A percentile compares a stretch with the other conserved stretches of the same genome.
Conservation (phyloP, 2,329 filamentous ascomycete species). For the Talaromyces sp. region DNA sequence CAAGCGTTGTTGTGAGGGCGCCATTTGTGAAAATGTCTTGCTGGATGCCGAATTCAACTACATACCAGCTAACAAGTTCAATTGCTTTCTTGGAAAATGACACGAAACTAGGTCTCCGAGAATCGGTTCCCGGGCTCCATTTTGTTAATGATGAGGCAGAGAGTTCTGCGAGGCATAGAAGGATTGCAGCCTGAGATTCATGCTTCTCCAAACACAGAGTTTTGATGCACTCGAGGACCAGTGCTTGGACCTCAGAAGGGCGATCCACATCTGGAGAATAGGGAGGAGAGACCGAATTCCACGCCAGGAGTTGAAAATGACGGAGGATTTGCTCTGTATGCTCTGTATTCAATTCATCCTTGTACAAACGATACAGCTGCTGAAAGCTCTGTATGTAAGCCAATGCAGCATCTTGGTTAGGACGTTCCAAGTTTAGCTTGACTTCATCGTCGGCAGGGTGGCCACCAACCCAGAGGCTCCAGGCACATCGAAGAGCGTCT, state of each 20-base stretch:
- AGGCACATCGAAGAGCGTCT: conserved; percentile 62
- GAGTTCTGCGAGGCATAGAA: conserved; percentile 65
- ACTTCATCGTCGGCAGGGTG: conserved; percentile 57
- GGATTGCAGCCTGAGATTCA: conserved; percentile 38
- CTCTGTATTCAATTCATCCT: conserved; percentile 63
- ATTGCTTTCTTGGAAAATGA: conserved; percentile 86
- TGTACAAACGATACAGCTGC: conserved; percentile 77
- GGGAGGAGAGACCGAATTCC: conserved; percentile 61
- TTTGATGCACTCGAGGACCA: conserved; percentile 39
- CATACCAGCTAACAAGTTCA: conserved; percentile 59
- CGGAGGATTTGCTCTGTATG: conserved; percentile 69
- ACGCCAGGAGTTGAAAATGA: conserved; percentile 71
- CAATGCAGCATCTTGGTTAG: conserved; percentile 80
- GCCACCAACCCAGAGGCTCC: conserved; percentile 70
- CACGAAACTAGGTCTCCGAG: conserved; percentile 74
- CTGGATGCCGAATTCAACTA: conserved; percentile 51
- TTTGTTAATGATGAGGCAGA: conserved; percentile 59
- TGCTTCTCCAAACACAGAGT: conserved; percentile 41
- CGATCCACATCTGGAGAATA: conserved; percentile 46
- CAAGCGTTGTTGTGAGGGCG: conserved; percentile 66
- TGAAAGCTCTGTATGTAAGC: conserved; percentile 79
- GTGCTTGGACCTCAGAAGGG: conserved; percentile 38
- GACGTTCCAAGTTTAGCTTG: conserved; percentile 49
- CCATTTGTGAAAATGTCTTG: conserved; percentile 70
- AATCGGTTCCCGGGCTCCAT: conserved; percentile 41